Evolutionary conservation across 768 basidiomycete species (phyloP), one percentile per base, ranked within the genome.

Genomic region (Suillus spraguei): DNA sequence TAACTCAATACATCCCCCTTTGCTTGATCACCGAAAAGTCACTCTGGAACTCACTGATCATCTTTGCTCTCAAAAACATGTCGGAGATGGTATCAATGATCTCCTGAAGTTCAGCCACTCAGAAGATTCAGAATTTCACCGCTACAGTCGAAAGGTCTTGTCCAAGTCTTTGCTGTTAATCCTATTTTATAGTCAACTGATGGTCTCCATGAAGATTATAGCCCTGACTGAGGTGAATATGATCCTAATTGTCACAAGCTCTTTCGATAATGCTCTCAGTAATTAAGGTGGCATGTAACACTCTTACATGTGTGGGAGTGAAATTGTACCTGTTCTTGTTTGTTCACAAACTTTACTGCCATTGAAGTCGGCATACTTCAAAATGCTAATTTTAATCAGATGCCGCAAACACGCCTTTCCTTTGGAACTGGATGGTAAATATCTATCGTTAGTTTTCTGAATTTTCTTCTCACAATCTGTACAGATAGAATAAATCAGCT

Each of bases 351-450:
- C 72, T 60, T 69, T 80, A 33, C 67, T 73, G 46, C 76, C 75
- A 13, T 77, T 80, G 73, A 87, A 85, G 73, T 69, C 73, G 44
- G 79, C 78, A 17, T 87, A 86, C 72, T 78, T 84, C 69, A 78
- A 78, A 65, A 72, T 86, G 61, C 75, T 87, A 47, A 73, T 76
- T 47, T 72, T 80, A 66, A 69, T 83, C 14, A 73, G 79, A 65
- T 71, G 73, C 55, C 80, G 78, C 36, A 70, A 75, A 33, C 52
- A 64, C 17, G 64, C 63, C 47, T 76, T 74, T 67, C 55, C 59
- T 22, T 14, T 42, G 0, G 76, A 77, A 16, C 66, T 77, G 10
- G 70, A 63, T 60, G 76, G 74, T 68, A 72, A 58, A 65, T 11
- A 63, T 63, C 36, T 59, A 5, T 17, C 10, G 10, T 3, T 20